These are phyloP conservation scores for Isoetes taiwanensis DNA, from an alignment of 75 land plant genomes.

Conservation along the genomic window DNA sequence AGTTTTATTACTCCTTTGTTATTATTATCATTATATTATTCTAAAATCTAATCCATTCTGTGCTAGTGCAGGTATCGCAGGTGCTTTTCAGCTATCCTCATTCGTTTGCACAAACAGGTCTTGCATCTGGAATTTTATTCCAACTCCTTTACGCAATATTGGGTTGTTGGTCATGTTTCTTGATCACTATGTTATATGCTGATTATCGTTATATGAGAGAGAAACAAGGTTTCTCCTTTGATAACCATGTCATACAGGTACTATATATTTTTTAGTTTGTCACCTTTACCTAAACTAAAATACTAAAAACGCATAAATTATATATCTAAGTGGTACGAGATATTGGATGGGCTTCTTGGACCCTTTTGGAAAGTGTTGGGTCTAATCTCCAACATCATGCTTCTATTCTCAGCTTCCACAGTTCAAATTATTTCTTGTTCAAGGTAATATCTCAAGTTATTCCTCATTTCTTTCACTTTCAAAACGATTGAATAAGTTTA, in stretches of 20 bases:
- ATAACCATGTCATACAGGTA: not conserved
- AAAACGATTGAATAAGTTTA: too few relatives aligned
- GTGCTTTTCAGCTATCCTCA: too few relatives aligned
- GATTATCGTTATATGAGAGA: not conserved
- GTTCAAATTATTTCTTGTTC: not conserved
- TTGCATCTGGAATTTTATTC: not conserved
- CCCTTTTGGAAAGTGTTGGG: not conserved
- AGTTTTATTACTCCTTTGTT: too few relatives aligned
- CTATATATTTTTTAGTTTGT: not conserved
- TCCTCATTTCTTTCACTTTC: not conserved
- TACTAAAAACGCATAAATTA: not conserved
- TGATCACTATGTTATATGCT: not conserved
- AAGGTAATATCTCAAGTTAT: not conserved
- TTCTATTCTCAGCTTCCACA: not conserved
- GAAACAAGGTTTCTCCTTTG: not conserved
- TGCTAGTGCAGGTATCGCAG: too few relatives aligned
- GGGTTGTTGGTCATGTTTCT: not conserved
- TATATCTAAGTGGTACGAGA: not conserved
- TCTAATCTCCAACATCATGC: not conserved
- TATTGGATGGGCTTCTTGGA: not conserved
- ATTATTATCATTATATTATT: too few relatives aligned
- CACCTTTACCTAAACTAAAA: not conserved
- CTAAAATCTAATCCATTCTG: too few relatives aligned
- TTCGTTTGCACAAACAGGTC: not conserved
- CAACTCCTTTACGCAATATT: not conserved